A percentile compares a stretch with the other conserved stretches of the same genome.
Conservation (phyloP, 2,329 filamentous ascomycete species). For the Xylariales sp. region DNA sequence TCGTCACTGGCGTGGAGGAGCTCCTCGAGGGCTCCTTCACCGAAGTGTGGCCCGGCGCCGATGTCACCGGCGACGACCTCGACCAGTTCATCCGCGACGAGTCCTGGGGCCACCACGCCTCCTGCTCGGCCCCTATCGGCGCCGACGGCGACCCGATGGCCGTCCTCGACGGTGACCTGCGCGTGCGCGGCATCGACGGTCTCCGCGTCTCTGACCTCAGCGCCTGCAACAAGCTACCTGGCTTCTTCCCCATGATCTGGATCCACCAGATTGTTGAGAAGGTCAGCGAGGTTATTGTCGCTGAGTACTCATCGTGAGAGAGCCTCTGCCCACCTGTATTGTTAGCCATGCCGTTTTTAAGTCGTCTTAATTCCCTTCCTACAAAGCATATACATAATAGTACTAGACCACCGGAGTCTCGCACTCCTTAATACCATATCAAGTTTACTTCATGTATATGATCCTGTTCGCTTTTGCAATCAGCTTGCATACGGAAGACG, state of each 20-base stretch:
- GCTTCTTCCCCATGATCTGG: conserved; percentile 43
- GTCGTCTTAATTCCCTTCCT: conserved; percentile 2
- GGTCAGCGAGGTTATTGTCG: conserved; percentile 47
- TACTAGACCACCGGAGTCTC: not conserved
- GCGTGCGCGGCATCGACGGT: conserved; percentile 47
- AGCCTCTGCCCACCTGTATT: not conserved
- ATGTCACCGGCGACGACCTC: conserved; percentile 37
- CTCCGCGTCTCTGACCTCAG: conserved; percentile 57
- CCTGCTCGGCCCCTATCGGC: conserved; percentile 52
- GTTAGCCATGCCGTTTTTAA: not conserved
- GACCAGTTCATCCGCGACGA: conserved; percentile 43
- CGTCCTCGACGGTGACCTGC: conserved; percentile 51
- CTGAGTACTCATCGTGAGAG: conserved; percentile 5
- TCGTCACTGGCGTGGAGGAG: conserved; percentile 11
- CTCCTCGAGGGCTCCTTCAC: conserved; percentile 33
- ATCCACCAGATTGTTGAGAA: conserved; percentile 55
- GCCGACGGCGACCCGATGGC: conserved; percentile 44
- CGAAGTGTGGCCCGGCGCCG: conserved; percentile 35
- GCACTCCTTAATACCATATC: not conserved
- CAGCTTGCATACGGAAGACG: not conserved
- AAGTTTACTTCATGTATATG: not conserved
- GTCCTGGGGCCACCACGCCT: conserved; percentile 55
- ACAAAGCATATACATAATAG: conserved; percentile 2
- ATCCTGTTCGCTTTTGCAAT: not conserved
- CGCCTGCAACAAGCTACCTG: conserved; percentile 46